phyloP scores from a whole-genome alignment of 345 rosid species.

The Cardamine chenopodiifolia region DNA sequence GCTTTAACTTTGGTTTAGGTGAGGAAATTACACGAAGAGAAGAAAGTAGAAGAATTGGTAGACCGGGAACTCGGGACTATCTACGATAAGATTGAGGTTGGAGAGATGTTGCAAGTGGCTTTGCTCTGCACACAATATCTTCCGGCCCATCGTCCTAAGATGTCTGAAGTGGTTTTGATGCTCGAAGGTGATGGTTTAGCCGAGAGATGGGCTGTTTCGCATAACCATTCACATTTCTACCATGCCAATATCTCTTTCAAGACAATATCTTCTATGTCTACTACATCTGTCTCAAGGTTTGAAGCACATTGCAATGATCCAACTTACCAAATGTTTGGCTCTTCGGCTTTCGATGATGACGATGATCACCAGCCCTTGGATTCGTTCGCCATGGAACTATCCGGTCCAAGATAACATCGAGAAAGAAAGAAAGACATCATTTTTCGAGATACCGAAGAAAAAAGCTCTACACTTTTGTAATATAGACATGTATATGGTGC shows the following conservation, averaged over 20 bases:
- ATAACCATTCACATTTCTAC: constrained; percentile 53
- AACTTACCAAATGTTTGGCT: constrained; percentile 67
- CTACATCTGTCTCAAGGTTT: constrained; percentile 30
- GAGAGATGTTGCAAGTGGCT: constrained; percentile 91
- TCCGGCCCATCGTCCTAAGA: constrained; percentile 88
- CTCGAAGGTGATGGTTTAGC: constrained; percentile 95
- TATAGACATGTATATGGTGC: constrained; percentile 39
- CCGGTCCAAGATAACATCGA: constrained; percentile 75
- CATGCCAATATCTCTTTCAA: constrained; percentile 43
- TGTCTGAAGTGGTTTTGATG: constrained; percentile 91
- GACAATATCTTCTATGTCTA: constrained; percentile 42
- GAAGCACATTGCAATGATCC: constrained; percentile 52
- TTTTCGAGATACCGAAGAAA: neutral
- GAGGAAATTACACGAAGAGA: constrained; percentile 76
- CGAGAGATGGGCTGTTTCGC: constrained; percentile 88
- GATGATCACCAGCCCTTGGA: constrained; percentile 80
- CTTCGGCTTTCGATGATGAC: constrained; percentile 73
- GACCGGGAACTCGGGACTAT: constrained; percentile 73
- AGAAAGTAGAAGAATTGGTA: constrained; percentile 70
- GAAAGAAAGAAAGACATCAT: neutral
- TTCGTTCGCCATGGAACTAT: constrained; percentile 86
- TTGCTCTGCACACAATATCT: constrained; percentile 84
- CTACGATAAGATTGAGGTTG: constrained; percentile 77
- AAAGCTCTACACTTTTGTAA: constrained; percentile 32
- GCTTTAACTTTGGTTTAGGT: constrained; percentile 47